Conservation (phyloP, 345 rosid species). For the Rubroshorea leprosula region DNA sequence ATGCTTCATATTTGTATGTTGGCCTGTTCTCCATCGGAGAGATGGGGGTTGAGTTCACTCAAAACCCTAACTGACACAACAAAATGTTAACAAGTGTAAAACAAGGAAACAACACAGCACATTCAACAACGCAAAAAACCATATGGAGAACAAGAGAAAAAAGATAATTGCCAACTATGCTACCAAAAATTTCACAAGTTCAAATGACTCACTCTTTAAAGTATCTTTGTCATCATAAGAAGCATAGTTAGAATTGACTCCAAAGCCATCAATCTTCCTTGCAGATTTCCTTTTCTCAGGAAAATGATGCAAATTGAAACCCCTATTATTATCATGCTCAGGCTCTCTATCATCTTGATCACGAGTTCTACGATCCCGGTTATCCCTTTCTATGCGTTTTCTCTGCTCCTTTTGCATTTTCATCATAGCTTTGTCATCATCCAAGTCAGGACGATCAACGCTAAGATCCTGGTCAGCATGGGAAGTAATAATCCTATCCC, state of each 20-base stretch:
- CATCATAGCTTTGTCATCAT: conserved; percentile 53
- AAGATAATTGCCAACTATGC: no score
- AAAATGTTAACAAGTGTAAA: neutral
- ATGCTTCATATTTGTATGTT: no score
- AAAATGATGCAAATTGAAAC: conserved; percentile 43
- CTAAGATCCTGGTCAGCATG: conserved; percentile 63
- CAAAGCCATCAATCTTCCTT: conserved; percentile 65
- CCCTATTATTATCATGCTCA: conserved; percentile 55
- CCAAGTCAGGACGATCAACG: conserved; percentile 71
- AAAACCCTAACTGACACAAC: no score
- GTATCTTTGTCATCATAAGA: conserved; percentile 64
- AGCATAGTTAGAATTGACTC: conserved; percentile 44
- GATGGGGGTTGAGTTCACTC: no score
- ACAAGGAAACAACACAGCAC: neutral
- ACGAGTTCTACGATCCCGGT: conserved; percentile 61
- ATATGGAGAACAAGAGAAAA: neutral
- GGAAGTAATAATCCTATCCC: conserved; percentile 53
- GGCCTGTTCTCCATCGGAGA: no score
- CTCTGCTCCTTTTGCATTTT: conserved; percentile 73
- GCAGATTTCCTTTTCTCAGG: conserved; percentile 60
- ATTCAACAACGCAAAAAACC: neutral
- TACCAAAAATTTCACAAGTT: neutral
- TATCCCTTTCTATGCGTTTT: conserved; percentile 67
- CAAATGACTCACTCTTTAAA: conserved; percentile 54
- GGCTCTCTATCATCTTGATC: conserved; percentile 69